Evolutionary conservation across 2,329 filamentous ascomycete genomes (phyloP).

Genomic region (Zelopaecilomyces penicillatus): DNA sequence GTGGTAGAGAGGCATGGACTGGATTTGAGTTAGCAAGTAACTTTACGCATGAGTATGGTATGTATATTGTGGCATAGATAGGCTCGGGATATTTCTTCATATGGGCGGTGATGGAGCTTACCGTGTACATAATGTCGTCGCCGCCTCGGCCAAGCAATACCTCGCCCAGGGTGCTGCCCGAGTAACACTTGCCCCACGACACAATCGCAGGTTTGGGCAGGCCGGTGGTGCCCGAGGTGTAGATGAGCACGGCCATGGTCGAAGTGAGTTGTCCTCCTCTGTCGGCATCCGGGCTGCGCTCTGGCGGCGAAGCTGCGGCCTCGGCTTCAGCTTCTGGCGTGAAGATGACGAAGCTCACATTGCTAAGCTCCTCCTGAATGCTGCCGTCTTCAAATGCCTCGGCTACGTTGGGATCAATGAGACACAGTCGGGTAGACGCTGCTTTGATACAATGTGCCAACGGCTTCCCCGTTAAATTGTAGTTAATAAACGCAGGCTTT

Average conservation of each 20-base stretch:
- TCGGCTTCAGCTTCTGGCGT: constrained; percentile 48
- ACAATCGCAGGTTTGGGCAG: constrained; percentile 73
- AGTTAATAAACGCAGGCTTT: constrained; percentile 80
- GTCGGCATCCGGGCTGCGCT: constrained; percentile 50
- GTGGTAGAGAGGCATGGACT: constrained; percentile 88
- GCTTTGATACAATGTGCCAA: constrained; percentile 66
- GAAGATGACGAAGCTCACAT: constrained; percentile 54
- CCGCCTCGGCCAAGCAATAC: constrained; percentile 48
- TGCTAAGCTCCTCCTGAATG: constrained; percentile 40
- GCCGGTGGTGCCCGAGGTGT: constrained; percentile 79
- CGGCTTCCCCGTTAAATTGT: constrained; percentile 65
- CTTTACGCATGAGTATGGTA: not conserved
- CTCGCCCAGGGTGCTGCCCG: constrained; percentile 30
- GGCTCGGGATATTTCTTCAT: too few species aligned
- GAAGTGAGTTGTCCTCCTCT: constrained; percentile 41
- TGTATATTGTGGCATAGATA: too few species aligned
- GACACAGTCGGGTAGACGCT: constrained; percentile 56
- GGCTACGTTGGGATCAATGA: constrained; percentile 59
- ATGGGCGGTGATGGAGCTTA: constrained; percentile 26
- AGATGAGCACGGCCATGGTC: constrained; percentile 67
- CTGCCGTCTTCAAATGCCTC: constrained; percentile 47
- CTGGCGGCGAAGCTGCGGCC: constrained; percentile 40
- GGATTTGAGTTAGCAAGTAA: not conserved
- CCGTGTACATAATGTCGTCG: constrained; percentile 65
- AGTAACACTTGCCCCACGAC: constrained; percentile 58